These are phyloP conservation scores for Mucor lusitanicus DNA, from an alignment of 371 early-diverging fungal genomes.

Conservation along the genomic window DNA sequence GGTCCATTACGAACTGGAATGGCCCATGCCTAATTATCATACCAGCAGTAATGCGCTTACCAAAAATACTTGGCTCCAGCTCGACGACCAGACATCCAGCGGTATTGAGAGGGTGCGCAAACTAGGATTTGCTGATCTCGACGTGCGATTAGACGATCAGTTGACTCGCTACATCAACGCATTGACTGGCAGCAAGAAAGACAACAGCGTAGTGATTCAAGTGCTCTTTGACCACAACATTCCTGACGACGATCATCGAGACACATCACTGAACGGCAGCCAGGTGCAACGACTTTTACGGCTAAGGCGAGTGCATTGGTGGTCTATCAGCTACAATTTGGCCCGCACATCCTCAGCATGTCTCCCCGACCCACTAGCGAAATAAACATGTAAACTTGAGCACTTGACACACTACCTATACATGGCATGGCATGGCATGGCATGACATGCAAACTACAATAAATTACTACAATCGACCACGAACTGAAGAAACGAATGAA, in stretches of 20 bases:
- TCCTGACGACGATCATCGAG: neutral
- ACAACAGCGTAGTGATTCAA: neutral
- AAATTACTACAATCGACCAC: neutral
- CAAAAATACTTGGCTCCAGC: conserved; percentile 8
- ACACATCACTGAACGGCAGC: neutral
- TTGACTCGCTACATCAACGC: conserved; percentile 2
- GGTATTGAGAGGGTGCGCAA: conserved; percentile 19
- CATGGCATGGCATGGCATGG: neutral
- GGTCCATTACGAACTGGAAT: conserved; percentile 8
- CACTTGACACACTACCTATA: neutral
- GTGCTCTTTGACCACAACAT: neutral
- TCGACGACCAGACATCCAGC: conserved; percentile 13
- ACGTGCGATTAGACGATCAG: neutral
- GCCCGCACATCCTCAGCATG: neutral
- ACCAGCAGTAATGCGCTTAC: neutral
- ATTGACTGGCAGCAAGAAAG: neutral
- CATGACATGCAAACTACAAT: neutral
- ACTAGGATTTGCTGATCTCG: conserved; percentile 5
- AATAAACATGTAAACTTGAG: neutral
- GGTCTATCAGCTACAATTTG: conserved; percentile 8
- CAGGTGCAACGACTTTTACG: neutral
- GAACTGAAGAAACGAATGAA: neutral
- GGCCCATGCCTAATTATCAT: neutral
- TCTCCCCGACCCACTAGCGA: neutral
- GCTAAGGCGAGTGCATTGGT: conserved; percentile 13